Evolutionary conservation across 2,329 filamentous ascomycete genomes (phyloP).

Genomic region (Rugonectria rugulosa): DNA sequence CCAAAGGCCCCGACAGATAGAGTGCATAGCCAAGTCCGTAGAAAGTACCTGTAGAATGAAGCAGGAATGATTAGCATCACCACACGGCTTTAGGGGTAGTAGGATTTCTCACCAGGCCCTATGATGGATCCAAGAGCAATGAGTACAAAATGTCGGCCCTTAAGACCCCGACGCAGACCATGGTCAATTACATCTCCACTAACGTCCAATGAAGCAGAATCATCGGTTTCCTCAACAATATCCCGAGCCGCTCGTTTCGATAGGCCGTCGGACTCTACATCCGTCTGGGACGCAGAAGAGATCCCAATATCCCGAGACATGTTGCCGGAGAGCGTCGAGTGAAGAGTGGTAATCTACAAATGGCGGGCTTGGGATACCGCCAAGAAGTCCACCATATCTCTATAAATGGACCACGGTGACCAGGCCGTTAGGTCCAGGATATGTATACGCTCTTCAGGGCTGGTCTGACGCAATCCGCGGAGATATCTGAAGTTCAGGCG

Average conservation of each 20-base stretch:
- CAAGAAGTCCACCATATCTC: neutral
- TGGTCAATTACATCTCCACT: neutral
- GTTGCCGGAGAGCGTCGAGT: too few species aligned
- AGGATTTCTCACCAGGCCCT: neutral
- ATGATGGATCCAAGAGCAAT: neutral
- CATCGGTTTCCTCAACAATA: neutral
- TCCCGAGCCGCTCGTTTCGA: neutral
- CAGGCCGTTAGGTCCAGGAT: too few species aligned
- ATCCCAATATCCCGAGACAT: neutral
- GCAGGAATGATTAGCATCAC: neutral
- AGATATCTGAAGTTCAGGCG: too few species aligned
- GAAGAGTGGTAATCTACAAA: neutral
- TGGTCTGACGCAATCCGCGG: neutral
- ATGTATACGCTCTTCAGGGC: neutral
- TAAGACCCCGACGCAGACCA: neutral
- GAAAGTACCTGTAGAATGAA: neutral
- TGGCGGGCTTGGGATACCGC: neutral
- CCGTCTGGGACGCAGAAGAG: neutral
- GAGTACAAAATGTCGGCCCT: constrained; percentile 1
- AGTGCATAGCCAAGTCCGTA: neutral
- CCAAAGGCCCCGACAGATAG: neutral
- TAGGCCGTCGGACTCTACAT: neutral
- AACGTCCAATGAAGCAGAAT: neutral
- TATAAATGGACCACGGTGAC: neutral
- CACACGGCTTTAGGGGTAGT: neutral